phyloP scores from a whole-genome alignment of 345 rosid species.

The Melaleuca quinquenervia region DNA sequence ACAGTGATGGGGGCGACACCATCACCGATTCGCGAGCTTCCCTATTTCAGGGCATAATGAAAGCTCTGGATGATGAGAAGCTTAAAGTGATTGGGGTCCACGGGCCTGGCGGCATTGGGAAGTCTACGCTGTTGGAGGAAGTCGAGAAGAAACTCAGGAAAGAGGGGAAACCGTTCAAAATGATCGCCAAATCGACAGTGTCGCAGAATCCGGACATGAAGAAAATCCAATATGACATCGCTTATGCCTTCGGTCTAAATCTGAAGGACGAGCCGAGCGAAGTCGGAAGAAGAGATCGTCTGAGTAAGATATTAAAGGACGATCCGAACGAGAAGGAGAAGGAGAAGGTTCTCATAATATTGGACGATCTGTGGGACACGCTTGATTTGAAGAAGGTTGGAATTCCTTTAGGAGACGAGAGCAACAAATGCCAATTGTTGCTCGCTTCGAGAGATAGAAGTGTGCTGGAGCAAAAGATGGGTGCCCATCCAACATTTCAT shows the following conservation, averaged over 20 bases:
- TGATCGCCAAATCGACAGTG: background rate
- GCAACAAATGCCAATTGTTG: background rate
- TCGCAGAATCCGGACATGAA: background rate
- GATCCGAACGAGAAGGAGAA: background rate
- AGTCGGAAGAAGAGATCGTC: rapidly evolving
- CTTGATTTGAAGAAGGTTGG: background rate
- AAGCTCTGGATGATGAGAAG: background rate
- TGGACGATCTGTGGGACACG: rapidly evolving
- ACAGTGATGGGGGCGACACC: background rate
- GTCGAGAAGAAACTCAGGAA: background rate
- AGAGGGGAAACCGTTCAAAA: background rate
- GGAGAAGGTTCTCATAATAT: background rate
- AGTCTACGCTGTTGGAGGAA: background rate
- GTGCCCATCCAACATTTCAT: background rate
- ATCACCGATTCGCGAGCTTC: background rate
- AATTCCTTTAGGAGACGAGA: background rate
- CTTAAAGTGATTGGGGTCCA: background rate
- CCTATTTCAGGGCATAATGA: background rate
- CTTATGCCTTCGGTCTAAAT: background rate
- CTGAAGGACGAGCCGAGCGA: rapidly evolving
- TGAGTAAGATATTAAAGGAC: rapidly evolving
- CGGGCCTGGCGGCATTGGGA: background rate
- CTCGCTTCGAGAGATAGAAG: background rate
- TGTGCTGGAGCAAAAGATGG: background rate
- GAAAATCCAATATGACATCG: background rate